phyloP scores from a whole-genome alignment of 78 protist genomes.

The Dictyostelium capitatum region DNA sequence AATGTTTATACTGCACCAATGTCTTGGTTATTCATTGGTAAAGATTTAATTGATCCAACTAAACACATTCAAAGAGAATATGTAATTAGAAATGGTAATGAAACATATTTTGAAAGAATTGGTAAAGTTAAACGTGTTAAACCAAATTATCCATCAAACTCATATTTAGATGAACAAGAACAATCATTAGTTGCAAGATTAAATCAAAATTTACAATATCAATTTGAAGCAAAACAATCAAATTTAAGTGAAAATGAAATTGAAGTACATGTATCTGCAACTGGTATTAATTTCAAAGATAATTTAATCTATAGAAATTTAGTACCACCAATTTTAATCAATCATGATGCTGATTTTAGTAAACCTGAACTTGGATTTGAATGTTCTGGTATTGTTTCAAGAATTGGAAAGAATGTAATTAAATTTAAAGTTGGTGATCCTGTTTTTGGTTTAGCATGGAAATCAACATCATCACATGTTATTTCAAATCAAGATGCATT shows the following conservation, averaged over 20 bases:
- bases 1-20: not conserved
- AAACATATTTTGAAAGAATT: conserved; percentile 7
- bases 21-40: no score
- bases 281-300: conserved; percentile 50
- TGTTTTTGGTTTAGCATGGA: not conserved
- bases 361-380: conserved; percentile 24
- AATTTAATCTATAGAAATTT: conserved; percentile 4
- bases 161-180: not conserved
- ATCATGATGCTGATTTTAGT: conserved; percentile 32
- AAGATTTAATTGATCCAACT: not conserved
- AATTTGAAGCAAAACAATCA: not conserved
- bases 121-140: not conserved
- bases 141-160: not conserved
- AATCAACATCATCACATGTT: not conserved
- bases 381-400: conserved; percentile 21
- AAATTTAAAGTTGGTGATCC: conserved; percentile 41
- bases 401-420: not conserved
- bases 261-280: conserved; percentile 5
- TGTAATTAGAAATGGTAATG: not conserved
- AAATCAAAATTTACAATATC: not conserved
- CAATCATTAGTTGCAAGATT: not conserved
- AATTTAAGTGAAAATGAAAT: not conserved
- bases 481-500: not conserved
- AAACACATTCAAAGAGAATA: conserved; percentile 9
- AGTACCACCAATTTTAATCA: not conserved